Evolutionary conservation across 768 basidiomycete species (phyloP).

Genomic region (Ephemerocybe angulata): DNA sequence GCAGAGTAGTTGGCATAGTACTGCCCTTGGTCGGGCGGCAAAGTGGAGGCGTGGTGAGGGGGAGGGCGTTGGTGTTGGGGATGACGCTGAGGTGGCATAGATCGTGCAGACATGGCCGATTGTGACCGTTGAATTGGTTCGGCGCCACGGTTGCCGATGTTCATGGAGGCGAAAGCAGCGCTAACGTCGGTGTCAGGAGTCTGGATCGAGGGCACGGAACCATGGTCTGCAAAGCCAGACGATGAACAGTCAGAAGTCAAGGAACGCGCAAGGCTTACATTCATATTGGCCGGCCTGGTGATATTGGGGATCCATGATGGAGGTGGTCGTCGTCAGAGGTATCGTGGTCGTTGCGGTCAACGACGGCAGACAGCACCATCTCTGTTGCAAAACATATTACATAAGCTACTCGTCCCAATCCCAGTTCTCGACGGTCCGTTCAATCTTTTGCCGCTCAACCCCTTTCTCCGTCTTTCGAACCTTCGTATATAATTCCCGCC

Average conservation of each 20-base stretch:
- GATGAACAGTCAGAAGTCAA: not conserved
- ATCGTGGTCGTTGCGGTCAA: slow-evolving; percentile 21
- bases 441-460: slow-evolving; percentile 68
- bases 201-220: not conserved
- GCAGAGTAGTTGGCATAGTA: slow-evolving; percentile 1
- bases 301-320: slow-evolving; percentile 4
- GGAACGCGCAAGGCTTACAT: not conserved
- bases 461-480: slow-evolving; percentile 53
- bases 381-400: slow-evolving; percentile 10
- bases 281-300: slow-evolving; percentile 1
- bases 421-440: slow-evolving; percentile 68
- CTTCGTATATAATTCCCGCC: slow-evolving; percentile 36
- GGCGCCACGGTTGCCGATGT: not conserved
- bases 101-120: not conserved
- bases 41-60: not conserved
- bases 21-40: not conserved
- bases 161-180: not conserved
- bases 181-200: not conserved
- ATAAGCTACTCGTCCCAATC: slow-evolving; percentile 39
- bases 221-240: slow-evolving; percentile 1
- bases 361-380: too few relatives aligned
- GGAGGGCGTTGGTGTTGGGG: not conserved
- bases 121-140: not conserved
- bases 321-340: slow-evolving; percentile 10
- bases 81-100: not conserved